Evolutionary conservation across 2,329 filamentous ascomycete species (phyloP).

Genomic region (Sarocladium brachiariae): DNA sequence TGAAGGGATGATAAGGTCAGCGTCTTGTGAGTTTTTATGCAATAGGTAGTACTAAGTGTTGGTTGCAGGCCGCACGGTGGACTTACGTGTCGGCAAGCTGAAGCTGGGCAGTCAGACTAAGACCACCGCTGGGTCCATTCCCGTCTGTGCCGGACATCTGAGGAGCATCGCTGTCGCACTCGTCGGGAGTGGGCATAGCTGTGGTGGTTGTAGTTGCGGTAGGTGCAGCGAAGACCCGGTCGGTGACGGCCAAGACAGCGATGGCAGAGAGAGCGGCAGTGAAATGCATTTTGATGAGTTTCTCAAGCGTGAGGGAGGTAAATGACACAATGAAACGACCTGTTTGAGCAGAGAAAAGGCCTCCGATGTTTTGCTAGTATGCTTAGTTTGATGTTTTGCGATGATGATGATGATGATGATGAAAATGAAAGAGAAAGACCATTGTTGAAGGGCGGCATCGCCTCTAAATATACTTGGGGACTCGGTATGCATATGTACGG

Average conservation of each 20-base stretch:
- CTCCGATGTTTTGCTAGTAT: too few relatives aligned
- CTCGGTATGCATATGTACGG: background rate
- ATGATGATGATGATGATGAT: too few relatives aligned
- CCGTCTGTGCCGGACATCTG: conserved; percentile 10
- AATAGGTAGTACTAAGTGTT: too few relatives aligned
- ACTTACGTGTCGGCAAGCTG: conserved; percentile 32
- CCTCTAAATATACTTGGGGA: conserved; percentile 1
- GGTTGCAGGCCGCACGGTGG: too few relatives aligned
- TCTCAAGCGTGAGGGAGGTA: background rate
- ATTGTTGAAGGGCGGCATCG: background rate
- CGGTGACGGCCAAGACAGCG: conserved; percentile 32
- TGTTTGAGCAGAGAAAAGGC: too few relatives aligned
- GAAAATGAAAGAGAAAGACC: background rate
- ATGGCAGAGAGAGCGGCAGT: conserved; percentile 25
- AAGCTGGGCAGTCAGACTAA: conserved; percentile 30
- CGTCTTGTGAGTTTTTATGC: background rate
- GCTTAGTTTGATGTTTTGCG: too few relatives aligned
- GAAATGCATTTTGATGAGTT: conserved; percentile 26
- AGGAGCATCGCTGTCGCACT: background rate
- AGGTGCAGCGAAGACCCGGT: conserved; percentile 21
- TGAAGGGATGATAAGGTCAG: conserved; percentile 15
- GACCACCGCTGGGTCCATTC: conserved; percentile 3
- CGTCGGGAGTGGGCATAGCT: conserved; percentile 3
- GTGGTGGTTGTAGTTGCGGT: conserved; percentile 3
- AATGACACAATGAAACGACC: conserved; percentile 1